Evolutionary conservation across 169 alveolate species (phyloP).

Genomic region (Amoebophrya sp.): DNA sequence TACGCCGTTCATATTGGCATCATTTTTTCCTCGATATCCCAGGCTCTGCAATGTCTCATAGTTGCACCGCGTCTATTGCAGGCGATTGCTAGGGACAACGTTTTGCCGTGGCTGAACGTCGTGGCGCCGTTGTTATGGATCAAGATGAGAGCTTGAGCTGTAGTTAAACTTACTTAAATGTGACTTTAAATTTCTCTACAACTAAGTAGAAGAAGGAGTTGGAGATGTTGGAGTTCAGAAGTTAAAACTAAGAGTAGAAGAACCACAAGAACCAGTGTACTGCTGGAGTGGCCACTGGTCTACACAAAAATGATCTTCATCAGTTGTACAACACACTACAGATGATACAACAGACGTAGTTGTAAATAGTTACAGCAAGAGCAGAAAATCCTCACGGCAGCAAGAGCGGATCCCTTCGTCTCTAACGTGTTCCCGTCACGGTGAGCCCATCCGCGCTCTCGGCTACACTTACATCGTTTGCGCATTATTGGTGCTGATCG

Average conservation of each 20-base stretch:
- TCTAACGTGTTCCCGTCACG: slow-evolving; percentile 39
- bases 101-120: not conserved
- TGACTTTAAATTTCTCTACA: not conserved
- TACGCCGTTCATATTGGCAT: slow-evolving; percentile 49
- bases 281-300: not conserved
- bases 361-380: not conserved
- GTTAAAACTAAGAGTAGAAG: not conserved
- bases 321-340: not conserved
- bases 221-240: not conserved
- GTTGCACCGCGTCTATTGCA: slow-evolving; percentile 51
- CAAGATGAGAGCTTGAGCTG: too few relatives aligned
- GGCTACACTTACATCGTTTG: slow-evolving; percentile 37
- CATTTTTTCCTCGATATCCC: slow-evolving; percentile 46
- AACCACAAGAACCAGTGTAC: not conserved
- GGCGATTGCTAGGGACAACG: slow-evolving; percentile 41
- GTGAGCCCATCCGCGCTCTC: slow-evolving; percentile 49
- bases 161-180: not conserved
- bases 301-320: not conserved
- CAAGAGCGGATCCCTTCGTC: slow-evolving; percentile 31
- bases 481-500: slow-evolving; percentile 39
- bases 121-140: not conserved
- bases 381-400: not conserved
- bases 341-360: not conserved
- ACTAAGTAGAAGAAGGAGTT: too few relatives aligned
- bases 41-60: slow-evolving; percentile 50